A percentile compares a stretch with the other conserved stretches of the same genome.
These are phyloP conservation scores for Camelina hispida DNA, from an alignment of 345 rosid genomes.

Conservation along the genomic window DNA sequence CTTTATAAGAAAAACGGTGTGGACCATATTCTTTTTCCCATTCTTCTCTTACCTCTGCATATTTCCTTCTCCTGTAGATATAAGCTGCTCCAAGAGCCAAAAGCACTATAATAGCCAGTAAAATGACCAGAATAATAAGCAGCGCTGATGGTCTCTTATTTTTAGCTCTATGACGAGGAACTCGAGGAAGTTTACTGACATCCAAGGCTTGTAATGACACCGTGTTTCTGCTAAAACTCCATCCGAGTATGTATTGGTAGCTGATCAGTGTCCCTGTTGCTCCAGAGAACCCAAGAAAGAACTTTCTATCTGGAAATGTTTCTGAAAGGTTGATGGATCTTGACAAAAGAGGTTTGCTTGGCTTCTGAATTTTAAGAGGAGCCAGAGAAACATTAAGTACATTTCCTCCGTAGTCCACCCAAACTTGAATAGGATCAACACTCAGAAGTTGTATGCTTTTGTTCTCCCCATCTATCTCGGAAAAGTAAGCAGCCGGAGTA, in stretches of 20 bases:
- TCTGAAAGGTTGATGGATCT: constrained; percentile 51
- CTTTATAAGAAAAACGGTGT: constrained; percentile 49
- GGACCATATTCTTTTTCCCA: constrained; percentile 62
- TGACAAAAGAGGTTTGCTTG: constrained; percentile 59
- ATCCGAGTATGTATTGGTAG: constrained; percentile 62
- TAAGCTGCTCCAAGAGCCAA: constrained; percentile 39
- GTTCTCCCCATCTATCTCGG: constrained; percentile 24
- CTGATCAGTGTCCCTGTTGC: constrained; percentile 51
- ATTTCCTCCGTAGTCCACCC: constrained; percentile 61
- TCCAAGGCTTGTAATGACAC: constrained; percentile 49
- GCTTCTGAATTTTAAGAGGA: constrained; percentile 45
- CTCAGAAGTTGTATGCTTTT: constrained; percentile 49
- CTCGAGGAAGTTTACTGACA: constrained; percentile 53
- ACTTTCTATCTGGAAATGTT: constrained; percentile 41
- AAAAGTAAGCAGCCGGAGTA: constrained; percentile 49
- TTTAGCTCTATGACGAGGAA: constrained; percentile 45
- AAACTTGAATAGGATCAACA: constrained; percentile 54
- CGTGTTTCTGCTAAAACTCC: constrained; percentile 57
- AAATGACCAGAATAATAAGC: constrained; percentile 21
- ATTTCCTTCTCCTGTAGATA: constrained; percentile 42
- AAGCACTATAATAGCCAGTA: constrained; percentile 24
- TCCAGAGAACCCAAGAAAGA: constrained; percentile 70
- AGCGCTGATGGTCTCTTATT: background rate
- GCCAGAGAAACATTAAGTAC: constrained; percentile 55
- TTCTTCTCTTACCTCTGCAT: constrained; percentile 50